Evolutionary conservation across 2,329 filamentous ascomycete genomes (phyloP).

Genomic region (Bipolaris cookei): DNA sequence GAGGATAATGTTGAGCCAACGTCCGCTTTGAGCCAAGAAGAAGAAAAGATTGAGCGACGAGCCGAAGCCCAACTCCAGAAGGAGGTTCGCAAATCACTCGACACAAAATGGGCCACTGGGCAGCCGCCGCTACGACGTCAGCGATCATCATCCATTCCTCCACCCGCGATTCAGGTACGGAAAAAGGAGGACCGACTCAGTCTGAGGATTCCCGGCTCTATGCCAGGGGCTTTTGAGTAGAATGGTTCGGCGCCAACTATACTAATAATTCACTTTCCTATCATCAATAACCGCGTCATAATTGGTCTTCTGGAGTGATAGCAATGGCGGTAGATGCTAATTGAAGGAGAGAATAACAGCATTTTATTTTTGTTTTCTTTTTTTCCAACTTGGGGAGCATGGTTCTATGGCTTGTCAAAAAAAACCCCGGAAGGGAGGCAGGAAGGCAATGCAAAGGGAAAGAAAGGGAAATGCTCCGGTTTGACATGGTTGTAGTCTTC

Average conservation of each 20-base stretch:
- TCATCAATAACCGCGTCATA: neutral
- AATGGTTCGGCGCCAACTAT: neutral
- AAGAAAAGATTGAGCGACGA: slow-evolving; percentile 44
- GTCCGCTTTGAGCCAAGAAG: slow-evolving; percentile 23
- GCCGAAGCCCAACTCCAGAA: slow-evolving; percentile 46
- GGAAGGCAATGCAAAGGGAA: neutral
- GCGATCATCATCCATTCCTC: slow-evolving; percentile 37
- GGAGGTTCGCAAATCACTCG: slow-evolving; percentile 37
- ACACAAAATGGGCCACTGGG: slow-evolving; percentile 3
- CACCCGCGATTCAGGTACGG: slow-evolving; percentile 23
- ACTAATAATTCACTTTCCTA: slow-evolving; percentile 1
- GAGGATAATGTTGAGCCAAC: slow-evolving; percentile 20
- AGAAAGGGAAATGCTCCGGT: neutral
- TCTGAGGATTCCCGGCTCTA: slow-evolving; percentile 43
- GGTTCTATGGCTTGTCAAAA: neutral
- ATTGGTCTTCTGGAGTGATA: neutral
- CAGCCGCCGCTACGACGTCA: slow-evolving; percentile 27
- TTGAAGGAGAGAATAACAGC: neutral
- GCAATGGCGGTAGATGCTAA: neutral
- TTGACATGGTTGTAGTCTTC: neutral
- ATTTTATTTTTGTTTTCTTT: neutral
- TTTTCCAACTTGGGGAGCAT: neutral
- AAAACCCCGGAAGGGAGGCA: neutral
- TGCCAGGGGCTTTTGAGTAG: slow-evolving; percentile 22
- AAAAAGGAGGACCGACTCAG: slow-evolving; percentile 46